phyloP scores from a whole-genome alignment of 164 flowering plant genomes.

The Umbilicus rupestris region DNA sequence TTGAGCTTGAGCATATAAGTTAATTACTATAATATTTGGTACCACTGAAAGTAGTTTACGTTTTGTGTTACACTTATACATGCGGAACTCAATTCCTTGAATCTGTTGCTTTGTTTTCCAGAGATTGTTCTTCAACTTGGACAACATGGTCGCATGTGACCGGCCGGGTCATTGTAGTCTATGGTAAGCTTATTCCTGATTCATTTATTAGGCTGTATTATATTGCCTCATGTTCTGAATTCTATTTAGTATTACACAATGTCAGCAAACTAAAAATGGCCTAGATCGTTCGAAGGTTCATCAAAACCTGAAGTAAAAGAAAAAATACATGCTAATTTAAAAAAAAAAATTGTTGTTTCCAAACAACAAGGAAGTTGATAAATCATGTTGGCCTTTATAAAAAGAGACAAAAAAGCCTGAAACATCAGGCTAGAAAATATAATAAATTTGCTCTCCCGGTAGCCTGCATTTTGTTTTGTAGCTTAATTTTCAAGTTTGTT shows the following conservation, averaged over 20 bases:
- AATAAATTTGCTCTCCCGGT: not conserved
- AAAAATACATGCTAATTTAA: not conserved
- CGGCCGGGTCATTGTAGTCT: constrained; percentile 44
- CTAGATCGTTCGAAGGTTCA: no score
- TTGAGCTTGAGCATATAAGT: not conserved
- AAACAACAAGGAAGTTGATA: not conserved
- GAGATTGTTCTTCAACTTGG: constrained; percentile 65
- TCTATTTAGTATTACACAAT: not conserved
- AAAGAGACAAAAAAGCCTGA: not conserved
- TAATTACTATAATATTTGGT: constrained; percentile 34
- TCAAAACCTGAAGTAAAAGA: not conserved
- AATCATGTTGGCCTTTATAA: not conserved
- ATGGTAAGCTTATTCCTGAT: constrained; percentile 44
- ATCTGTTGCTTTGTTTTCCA: constrained; percentile 21
- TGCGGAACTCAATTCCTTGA: not conserved
- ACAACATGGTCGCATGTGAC: constrained; percentile 59
- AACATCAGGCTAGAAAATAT: not conserved
- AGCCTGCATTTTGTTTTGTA: not conserved
- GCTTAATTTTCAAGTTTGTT: not conserved
- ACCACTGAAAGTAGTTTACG: not conserved
- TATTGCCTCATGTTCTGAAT: not conserved
- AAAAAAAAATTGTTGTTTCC: not conserved
- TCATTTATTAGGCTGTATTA: not conserved
- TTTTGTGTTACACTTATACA: not conserved
- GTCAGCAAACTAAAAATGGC: not conserved